Percentiles rank a stretch among this genome's conserved stretches.
phyloP scores from a whole-genome alignment of 805 yeast genomes.

The Hanseniaspora hatyaiensis region DNA sequence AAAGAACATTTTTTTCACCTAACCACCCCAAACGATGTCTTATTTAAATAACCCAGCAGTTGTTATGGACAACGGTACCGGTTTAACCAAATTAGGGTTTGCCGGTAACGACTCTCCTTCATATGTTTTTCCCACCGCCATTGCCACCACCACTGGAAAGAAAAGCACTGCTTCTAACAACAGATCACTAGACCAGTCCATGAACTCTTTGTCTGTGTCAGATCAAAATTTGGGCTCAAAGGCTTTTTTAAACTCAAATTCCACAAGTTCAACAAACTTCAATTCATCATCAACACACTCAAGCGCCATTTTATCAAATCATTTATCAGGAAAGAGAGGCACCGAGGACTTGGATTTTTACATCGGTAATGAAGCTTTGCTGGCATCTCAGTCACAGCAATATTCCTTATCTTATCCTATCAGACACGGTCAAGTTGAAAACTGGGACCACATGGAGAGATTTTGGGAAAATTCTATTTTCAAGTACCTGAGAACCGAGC shows the following conservation, averaged over 20 bases:
- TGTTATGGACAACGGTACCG: conserved; percentile 98
- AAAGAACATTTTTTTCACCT: too few species aligned
- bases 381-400: conserved; percentile 81
- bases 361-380: conserved; percentile 90
- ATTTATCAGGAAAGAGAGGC: conserved; percentile 62
- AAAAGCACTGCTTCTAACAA: conserved; percentile 23
- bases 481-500: conserved; percentile 93
- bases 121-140: conserved; percentile 93
- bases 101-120: conserved; percentile 98
- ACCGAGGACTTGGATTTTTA: conserved; percentile 88
- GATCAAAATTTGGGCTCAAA: conserved; percentile 2
- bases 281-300: conserved; percentile 22
- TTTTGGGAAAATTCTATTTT: conserved; percentile 97
- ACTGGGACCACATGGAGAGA: conserved; percentile 99
- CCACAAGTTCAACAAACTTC: conserved; percentile 31
- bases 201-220: background rate
- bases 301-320: conserved; percentile 27
- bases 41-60: conserved; percentile 77
- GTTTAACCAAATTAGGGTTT: conserved; percentile 90
- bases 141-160: conserved; percentile 46
- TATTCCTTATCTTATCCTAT: conserved; percentile 86
- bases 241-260: conserved; percentile 22
- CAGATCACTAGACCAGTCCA: conserved; percentile 6
- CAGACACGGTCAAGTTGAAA: conserved; percentile 94
- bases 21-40: too few species aligned